phyloP scores from a whole-genome alignment of 306 rosid genomes.

The Sicyos baderoa region DNA sequence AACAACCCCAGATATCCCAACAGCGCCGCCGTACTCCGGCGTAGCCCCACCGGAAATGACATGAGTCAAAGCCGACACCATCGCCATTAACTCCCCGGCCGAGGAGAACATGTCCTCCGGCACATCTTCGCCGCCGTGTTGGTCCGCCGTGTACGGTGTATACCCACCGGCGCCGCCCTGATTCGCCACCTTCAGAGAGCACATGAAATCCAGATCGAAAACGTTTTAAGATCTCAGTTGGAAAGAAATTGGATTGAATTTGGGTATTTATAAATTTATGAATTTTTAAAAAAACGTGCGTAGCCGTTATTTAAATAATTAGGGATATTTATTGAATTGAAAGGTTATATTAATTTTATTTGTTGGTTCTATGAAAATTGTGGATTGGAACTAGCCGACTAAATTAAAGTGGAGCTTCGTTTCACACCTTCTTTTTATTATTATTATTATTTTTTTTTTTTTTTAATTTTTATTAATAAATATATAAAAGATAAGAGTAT shows the following conservation, averaged over 20 bases:
- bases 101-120: not conserved
- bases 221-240: not conserved
- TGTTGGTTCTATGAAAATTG: no score
- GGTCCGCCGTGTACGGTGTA: not conserved
- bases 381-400: no score
- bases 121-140: not conserved
- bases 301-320: not conserved
- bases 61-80: constrained; percentile 23
- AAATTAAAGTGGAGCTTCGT: not conserved
- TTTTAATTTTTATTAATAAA: not conserved
- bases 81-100: constrained; percentile 12
- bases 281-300: not conserved
- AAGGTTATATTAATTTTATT: not conserved
- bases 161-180: constrained; percentile 3
- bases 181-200: constrained; percentile 14
- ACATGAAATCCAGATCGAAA: not conserved
- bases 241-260: not conserved
- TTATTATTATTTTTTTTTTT: not conserved
- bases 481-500: not conserved
- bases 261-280: not conserved
- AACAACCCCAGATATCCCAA: not conserved
- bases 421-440: not conserved
- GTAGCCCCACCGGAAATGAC: constrained; percentile 18
- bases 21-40: constrained; percentile 14
- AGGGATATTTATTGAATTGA: not conserved